phyloP scores from a whole-genome alignment of 768 basidiomycete species.

The Cystofilobasidium capitatum region DNA sequence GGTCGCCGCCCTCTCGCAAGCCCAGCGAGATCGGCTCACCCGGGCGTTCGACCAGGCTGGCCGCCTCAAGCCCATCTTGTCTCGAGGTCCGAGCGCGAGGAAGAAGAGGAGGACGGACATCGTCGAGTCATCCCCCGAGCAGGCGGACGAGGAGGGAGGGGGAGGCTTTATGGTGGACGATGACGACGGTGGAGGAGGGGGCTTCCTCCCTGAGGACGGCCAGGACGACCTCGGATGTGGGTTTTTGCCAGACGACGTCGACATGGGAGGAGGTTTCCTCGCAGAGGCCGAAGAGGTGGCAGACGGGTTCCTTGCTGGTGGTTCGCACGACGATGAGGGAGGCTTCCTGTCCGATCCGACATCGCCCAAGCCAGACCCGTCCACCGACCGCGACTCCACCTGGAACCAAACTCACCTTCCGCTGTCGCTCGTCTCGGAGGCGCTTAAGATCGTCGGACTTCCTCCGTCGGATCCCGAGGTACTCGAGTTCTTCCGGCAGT shows the following conservation, averaged over 20 bases:
- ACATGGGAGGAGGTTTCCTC: too few species aligned
- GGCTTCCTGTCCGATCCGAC: too few species aligned
- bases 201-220: neutral
- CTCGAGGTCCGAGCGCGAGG: neutral
- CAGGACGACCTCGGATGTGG: neutral
- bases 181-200: neutral
- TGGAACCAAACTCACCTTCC: constrained; percentile 11
- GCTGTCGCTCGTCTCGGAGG: constrained; percentile 17
- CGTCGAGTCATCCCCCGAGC: neutral
- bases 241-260: neutral
- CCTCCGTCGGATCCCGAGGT: constrained; percentile 13
- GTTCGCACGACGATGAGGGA: too few species aligned
- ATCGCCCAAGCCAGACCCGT: too few species aligned
- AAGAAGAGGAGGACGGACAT: neutral
- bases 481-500: constrained; percentile 25
- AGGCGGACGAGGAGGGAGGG: neutral
- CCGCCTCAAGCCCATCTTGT: neutral
- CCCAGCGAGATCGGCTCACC: neutral
- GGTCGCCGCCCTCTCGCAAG: neutral
- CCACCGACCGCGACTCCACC: too few species aligned
- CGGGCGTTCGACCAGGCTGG: neutral
- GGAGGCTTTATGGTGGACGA: neutral
- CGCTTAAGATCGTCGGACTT: constrained; percentile 8
- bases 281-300: neutral
- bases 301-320: too few species aligned